phyloP scores from a whole-genome alignment of 306 rosid genomes.

The Astragalus membranaceus region DNA sequence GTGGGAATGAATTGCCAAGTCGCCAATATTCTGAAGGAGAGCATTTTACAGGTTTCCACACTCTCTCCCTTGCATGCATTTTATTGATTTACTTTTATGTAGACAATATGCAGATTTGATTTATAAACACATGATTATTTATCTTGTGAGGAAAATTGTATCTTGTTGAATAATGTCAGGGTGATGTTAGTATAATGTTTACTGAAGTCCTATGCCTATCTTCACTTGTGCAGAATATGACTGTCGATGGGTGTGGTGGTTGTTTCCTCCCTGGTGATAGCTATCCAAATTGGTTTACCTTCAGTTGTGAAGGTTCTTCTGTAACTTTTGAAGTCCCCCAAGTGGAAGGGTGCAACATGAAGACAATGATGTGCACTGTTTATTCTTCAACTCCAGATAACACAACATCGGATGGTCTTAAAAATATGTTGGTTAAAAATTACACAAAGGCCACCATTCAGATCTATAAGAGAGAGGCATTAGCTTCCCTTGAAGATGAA shows the following conservation, averaged over 20 bases:
- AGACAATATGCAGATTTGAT: too few relatives aligned
- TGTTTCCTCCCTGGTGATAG: background rate
- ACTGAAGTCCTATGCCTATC: background rate
- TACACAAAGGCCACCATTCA: background rate
- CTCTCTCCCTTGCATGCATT: background rate
- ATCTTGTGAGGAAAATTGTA: background rate
- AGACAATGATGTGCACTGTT: background rate
- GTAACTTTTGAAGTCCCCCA: constrained; percentile 11
- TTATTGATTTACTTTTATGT: too few relatives aligned
- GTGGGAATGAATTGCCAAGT: background rate
- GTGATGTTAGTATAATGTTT: background rate
- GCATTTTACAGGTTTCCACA: background rate
- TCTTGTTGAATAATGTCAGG: background rate
- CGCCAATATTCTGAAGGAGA: background rate
- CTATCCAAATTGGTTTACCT: constrained; percentile 7
- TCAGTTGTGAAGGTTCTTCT: background rate
- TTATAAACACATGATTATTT: too few relatives aligned
- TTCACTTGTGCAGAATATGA: background rate
- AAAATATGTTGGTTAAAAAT: background rate
- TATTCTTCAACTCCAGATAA: background rate
- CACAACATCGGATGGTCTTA: background rate
- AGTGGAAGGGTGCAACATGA: background rate
- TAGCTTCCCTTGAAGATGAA: background rate
- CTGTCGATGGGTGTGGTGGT: background rate
- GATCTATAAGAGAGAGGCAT: background rate